Evolutionary conservation across 768 basidiomycete genomes (phyloP), one percentile per base, ranked within the genome.

Genomic region (Strobilomyces dryophilus): DNA sequence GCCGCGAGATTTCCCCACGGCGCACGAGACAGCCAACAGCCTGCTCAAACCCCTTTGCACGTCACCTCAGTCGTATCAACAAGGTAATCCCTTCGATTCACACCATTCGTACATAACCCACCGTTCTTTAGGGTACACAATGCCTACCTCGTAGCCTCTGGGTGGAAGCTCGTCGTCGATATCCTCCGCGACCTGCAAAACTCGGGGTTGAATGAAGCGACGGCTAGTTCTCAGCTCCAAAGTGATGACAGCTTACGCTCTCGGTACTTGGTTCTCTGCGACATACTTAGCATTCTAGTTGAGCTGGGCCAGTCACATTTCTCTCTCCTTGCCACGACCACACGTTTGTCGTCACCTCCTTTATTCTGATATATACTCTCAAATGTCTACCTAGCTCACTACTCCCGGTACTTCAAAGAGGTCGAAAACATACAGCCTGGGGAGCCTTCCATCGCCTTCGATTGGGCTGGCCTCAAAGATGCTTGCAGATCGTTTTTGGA

Each of bases 401-500:
- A 86, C 57, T 69, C 77, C n/a, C 78, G 73, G 35, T 88, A 85
- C 62, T 89, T 89, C 76, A 87, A 82, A 67, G 68, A 57, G 59
- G 61, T 63, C 59, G 57, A 75, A 67, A 55, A 64, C 56, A 45
- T 52, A 1, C 73, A 77, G 32, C 68, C 70, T 0, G 74, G 74
- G 15, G 78, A 81, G 32, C 68, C 75, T 12, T 81, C 82, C 56
- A 74, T 83, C 41, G 71, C 78, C 11, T 92, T 93, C 65, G 84
- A 88, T 59, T 84, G 80, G 80, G 71, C 56, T 8, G 77, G 77
- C 47, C 68, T 89, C 55, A 80, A 81, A 59, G 75, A 75, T 29
- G 84, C 84, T 20, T 82, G 86, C 59, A 77, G 78, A 60, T 92
- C 91, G 4, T 91, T 90, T 71, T 68, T 92, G 45, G 90, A 92